These are phyloP conservation scores for Raffaelea deltoideospora DNA, from an alignment of 2,329 filamentous ascomycete genomes.

Conservation along the genomic window DNA sequence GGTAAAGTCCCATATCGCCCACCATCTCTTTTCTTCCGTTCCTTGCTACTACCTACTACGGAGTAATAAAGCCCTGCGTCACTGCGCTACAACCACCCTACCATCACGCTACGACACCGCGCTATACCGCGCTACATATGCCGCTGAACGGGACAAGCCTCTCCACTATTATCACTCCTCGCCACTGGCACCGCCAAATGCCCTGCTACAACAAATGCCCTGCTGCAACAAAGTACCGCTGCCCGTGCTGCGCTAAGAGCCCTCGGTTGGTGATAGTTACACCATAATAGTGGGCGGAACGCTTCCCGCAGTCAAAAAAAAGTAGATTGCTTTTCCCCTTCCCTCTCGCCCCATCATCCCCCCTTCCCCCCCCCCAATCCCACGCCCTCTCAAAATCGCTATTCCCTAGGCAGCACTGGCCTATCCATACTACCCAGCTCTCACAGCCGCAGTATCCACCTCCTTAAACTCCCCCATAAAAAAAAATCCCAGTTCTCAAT, in stretches of 20 bases:
- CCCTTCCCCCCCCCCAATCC: not conserved
- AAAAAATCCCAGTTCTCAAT: conserved; percentile 7
- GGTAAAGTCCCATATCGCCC: too few relatives aligned
- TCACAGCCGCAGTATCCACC: conserved; percentile 2
- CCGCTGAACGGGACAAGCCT: not conserved
- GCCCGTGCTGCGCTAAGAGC: not conserved
- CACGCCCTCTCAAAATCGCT: not conserved
- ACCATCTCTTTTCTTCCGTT: not conserved
- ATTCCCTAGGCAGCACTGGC: not conserved
- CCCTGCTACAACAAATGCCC: too few relatives aligned
- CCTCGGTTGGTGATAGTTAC: too few relatives aligned
- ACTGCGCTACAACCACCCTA: conserved; percentile 4
- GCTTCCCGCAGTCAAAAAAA: too few relatives aligned
- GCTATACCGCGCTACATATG: not conserved
- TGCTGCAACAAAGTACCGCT: too few relatives aligned
- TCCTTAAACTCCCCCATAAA: conserved; percentile 7
- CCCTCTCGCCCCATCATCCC: not conserved
- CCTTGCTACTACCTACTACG: not conserved
- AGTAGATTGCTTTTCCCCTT: too few relatives aligned
- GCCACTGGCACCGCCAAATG: too few relatives aligned
- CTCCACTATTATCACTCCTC: not conserved
- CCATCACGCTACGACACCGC: conserved; percentile 5
- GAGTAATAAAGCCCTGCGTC: not conserved
- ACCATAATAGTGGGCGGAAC: too few relatives aligned
- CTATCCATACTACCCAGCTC: not conserved